Evolutionary conservation across 1,284 basidiomycete genomes (phyloP), one percentile per base, ranked within the genome.

Genomic region (Earliella scabrosa): DNA sequence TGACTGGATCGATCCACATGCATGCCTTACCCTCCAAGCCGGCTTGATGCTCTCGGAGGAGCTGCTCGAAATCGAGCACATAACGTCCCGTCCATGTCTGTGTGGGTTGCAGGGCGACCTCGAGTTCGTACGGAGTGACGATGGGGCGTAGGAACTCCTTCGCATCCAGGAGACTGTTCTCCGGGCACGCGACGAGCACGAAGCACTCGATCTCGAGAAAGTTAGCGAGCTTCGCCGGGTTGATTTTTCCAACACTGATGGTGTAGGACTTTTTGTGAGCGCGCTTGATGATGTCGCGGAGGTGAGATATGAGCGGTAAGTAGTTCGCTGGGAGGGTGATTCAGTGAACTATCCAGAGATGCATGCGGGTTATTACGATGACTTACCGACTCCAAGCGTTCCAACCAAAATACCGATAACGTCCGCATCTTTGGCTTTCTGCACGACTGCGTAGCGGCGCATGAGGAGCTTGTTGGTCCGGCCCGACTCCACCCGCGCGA

Each of bases 171-270:
- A 98, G 72, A 47, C 92, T 94, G 65, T 97, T 97, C 71, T 99
- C 97, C 0, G 90, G 90, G 73, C 97, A 99, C 0, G 96, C 96
- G 1, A 98, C 90, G 54, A 98, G 81, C 5, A 99, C 90, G 67
- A 96, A 99, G 67, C 95, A 96, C 69, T 98, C 97, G 48, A 99
- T 90, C 71, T 98, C 96, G 66, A 93, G 83, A 71, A 98, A 98
- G 71, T 99, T 99, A 11, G 90, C 97, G 31, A 99, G 79, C 69
- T 99, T 99, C 16, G 95, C 86, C 0, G 97, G 97, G 66, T 95
- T 98, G 53, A 98, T 82, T 73, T 98, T 95, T 29, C 97, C 97
- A 0, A 99, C 97, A 46, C 88, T 93, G 65, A 99, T 87, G 0
- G 97, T 98, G 72, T 99, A 99, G 60, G 85, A 88, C 70, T 97